Evolutionary conservation across 768 basidiomycete genomes (phyloP).

Genomic region (Hemileccinum rubropunctum): DNA sequence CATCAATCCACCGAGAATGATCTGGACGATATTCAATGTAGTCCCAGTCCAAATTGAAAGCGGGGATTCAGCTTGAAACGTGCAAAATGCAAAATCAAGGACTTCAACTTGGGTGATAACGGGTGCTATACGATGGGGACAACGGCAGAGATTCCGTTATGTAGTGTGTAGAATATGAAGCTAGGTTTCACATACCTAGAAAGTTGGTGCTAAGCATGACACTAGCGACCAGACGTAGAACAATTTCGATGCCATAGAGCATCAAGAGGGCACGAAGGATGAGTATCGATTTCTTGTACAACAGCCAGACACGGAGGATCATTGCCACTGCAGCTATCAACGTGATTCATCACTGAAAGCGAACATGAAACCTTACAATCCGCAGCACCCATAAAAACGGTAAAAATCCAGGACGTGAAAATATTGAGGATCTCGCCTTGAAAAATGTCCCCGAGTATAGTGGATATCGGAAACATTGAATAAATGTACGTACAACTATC

Average conservation of each 20-base stretch:
- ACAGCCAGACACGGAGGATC: background rate
- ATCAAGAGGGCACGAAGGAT: too few relatives aligned
- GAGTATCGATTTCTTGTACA: background rate
- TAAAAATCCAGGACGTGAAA: background rate
- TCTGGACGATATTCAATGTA: background rate
- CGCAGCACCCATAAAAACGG: background rate
- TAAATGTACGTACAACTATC: background rate
- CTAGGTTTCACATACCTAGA: background rate
- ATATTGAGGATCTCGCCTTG: background rate
- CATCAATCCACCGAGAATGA: background rate
- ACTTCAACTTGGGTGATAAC: background rate
- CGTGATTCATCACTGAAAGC: too few relatives aligned
- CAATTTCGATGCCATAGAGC: background rate
- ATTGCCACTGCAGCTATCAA: background rate
- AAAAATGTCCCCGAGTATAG: background rate
- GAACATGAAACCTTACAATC: background rate
- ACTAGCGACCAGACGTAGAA: background rate
- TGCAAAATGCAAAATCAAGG: background rate
- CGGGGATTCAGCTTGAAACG: background rate
- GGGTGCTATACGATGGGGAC: background rate
- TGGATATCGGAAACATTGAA: background rate
- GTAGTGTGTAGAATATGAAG: background rate
- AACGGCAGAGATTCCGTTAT: background rate
- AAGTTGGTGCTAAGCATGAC: background rate
- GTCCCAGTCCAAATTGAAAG: background rate